Evolutionary conservation across 1,139 yeast genomes (phyloP), one percentile per base, ranked within the genome.

Genomic region (Pichia norvegensis): DNA sequence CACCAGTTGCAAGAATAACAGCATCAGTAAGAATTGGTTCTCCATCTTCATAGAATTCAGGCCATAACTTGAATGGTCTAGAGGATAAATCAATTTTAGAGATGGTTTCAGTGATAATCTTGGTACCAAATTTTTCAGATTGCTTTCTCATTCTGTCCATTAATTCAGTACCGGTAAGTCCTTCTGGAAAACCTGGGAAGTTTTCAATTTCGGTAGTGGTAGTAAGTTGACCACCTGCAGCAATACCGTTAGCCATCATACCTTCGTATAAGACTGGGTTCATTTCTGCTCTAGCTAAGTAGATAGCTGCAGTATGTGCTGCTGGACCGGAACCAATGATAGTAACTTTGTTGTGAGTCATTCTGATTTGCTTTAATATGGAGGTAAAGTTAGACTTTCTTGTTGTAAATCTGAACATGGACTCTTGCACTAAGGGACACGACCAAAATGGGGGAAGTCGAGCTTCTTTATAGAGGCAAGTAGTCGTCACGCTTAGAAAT

Each of bases 241-340:
- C 98, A 57, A 90, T 79, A 54, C 97, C 98, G 67, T 92, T 92
- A 54, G 98, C 98, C 65, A 92, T 71, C 83, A 92, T 74, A 59
- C 98, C 98, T 70, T 92, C 98, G 69, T 86, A 92, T 58, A 92
- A 67, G 35, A 87, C 82, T 33, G 98, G 97, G 69, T 85, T 82
- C 64, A 88, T 80, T 72, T 92, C 98, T 36, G 98, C 98, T 68
- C 98, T 81, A 29, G 97, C 82, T 51, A 92, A 74, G 68, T 92
- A 92, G 67, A 92, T 86, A 57, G 98, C 98, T 44, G 98, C 98
- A 41, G 98, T 92, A 74, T 92, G 97, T 47, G 97, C 98, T 51
- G 98, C 98, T 46, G 98, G 98, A 58, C 98, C 98, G 44, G 97
- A 90, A 42, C 97, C 97, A 55, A 90, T 83, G 60, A 90, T 87